Evolutionary conservation across 768 basidiomycete species (phyloP).

Genomic region (Candolleomyces aberdarensis): DNA sequence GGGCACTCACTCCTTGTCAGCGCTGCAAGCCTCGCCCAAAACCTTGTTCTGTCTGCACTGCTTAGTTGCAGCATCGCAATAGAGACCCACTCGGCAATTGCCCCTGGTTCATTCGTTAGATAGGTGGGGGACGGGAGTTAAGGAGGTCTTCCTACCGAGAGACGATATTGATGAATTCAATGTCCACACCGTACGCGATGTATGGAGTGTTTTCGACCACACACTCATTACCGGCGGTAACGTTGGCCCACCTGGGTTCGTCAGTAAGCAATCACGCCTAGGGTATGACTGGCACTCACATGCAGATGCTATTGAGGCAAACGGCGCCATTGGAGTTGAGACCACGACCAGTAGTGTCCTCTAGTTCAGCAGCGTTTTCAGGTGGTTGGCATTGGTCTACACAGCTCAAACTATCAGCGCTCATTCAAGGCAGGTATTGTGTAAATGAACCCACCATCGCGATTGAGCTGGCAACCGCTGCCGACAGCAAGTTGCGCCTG

Average conservation of each 20-base stretch:
- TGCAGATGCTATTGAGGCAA: conserved; percentile 81
- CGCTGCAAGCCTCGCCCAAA: conserved; percentile 55
- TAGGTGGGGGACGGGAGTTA: not conserved
- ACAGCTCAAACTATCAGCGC: not conserved
- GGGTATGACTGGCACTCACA: conserved; percentile 43
- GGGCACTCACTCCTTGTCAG: conserved; percentile 45
- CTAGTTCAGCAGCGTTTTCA: conserved; percentile 58
- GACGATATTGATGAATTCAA: conserved; percentile 73
- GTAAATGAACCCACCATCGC: conserved; percentile 60
- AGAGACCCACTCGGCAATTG: conserved; percentile 70
- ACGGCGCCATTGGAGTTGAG: conserved; percentile 80
- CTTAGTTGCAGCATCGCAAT: conserved; percentile 64
- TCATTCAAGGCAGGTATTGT: not conserved
- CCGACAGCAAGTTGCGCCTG: conserved; percentile 38
- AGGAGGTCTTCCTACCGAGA: conserved; percentile 54
- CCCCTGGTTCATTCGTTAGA: conserved; percentile 36
- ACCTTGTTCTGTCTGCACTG: conserved; percentile 59
- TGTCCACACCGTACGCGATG: conserved; percentile 57
- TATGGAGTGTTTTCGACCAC: conserved; percentile 78
- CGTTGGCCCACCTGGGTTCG: conserved; percentile 69
- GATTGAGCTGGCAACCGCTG: conserved; percentile 78
- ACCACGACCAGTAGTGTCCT: conserved; percentile 62
- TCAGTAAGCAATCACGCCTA: not conserved
- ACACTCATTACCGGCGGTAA: conserved; percentile 60
- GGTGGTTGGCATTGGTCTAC: conserved; percentile 77